Percentiles rank a stretch among this genome's conserved stretches.
These are phyloP conservation scores for Carex littledalei DNA, from an alignment of 176 grass and related monocot species.

Conservation along the genomic window DNA sequence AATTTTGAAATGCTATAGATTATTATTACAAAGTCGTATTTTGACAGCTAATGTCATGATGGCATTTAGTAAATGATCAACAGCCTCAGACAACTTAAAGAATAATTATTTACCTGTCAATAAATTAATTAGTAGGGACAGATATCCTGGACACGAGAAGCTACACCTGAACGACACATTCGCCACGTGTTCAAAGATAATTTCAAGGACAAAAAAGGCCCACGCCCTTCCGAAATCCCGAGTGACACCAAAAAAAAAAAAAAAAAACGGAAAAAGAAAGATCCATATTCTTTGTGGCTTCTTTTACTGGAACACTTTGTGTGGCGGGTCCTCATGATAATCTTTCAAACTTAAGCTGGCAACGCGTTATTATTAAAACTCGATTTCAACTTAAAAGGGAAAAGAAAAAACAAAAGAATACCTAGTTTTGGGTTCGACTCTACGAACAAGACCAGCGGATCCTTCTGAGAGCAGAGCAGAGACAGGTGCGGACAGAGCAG, in stretches of 20 bases:
- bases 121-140: not conserved
- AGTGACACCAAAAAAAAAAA: not conserved
- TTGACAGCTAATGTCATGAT: not conserved
- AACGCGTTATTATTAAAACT: not conserved
- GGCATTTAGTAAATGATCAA: not conserved
- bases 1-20: too few relatives aligned
- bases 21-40: too few relatives aligned
- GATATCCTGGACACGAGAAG: not conserved
- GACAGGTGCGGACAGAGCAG: constrained; percentile 43
- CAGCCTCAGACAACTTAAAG: not conserved
- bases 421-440: constrained; percentile 47
- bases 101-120: not conserved
- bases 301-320: not conserved
- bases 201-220: too few relatives aligned
- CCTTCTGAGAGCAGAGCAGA: constrained; percentile 30
- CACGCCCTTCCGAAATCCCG: too few relatives aligned
- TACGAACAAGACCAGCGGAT: constrained; percentile 16
- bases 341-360: too few relatives aligned
- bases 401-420: not conserved
- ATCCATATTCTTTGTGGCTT: not conserved
- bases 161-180: not conserved
- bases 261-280: not conserved
- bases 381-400: not conserved
- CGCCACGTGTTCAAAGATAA: not conserved
- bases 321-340: not conserved